Evolutionary conservation across 305 asterid species (phyloP), one percentile per base, ranked within the genome.

Genomic region (Ilex paraguariensis): DNA sequence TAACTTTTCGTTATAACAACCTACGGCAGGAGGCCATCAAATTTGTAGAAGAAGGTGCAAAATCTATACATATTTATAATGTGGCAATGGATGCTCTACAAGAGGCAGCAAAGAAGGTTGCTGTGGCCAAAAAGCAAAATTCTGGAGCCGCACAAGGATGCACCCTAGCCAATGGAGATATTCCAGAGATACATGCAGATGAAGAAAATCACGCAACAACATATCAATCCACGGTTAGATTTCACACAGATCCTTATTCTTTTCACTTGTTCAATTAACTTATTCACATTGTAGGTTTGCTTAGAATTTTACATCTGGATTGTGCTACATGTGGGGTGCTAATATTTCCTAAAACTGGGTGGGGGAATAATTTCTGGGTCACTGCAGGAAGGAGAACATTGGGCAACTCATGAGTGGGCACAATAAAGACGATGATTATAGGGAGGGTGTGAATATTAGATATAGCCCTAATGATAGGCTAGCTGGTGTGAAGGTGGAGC

Each of bases 191-290:
- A 69, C 77, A 39, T 57, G 66, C 71, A 17, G 58, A 56, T 6
- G 74, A 58, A 36, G 72, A 48, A 65, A 76, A 79, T 68, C 87
- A 80, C 61, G 70, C 77, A 45, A 75, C 81, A 7, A 61, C 87
- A 31, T 49, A 66, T 66, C 69, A 82, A 73, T 81, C 93, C 65
- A 76, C 68, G 93, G 95, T 87, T 70, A 64, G 84, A 72, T 69
- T 39, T 59, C 39, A 53, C 17, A 60, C 2, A 21, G 28, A 54
- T 49, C 52, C 42, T 36, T 36, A 4, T 36, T 8, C 42, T 36
- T 36, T 21, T 21, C 28, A 21, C 2, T 21, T 21, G 28, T 21
- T 21, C 28, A 21, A 21, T 21, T 21, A 21, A 21, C 28, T 21
- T 21, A 21, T 21, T 21, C 28, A 21, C 2, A 21, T 21, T 21